Conservation (phyloP, 352 stramenopile species). For the Globisporangium acanthophoron region DNA sequence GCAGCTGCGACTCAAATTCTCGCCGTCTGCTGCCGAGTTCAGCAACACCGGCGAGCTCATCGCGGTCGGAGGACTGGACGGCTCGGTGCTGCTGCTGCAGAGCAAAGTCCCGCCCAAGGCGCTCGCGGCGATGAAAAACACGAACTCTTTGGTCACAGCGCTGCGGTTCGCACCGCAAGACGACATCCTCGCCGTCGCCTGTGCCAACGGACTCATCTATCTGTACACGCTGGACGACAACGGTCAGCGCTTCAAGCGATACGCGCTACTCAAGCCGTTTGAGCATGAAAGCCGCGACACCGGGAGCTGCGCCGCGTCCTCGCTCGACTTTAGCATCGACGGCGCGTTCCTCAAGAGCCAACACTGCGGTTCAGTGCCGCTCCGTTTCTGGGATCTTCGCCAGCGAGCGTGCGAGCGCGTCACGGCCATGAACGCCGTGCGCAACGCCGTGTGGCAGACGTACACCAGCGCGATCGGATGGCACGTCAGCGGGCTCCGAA, state of each 20-base stretch:
- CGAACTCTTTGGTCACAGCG: slow-evolving; percentile 25
- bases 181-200: slow-evolving; percentile 41
- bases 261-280: slow-evolving; percentile 49
- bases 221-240: slow-evolving; percentile 50
- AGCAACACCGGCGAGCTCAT: slow-evolving; percentile 42
- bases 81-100: slow-evolving; percentile 35
- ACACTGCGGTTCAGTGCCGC: slow-evolving; percentile 16
- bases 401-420: slow-evolving; percentile 44
- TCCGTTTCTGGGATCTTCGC: slow-evolving; percentile 62
- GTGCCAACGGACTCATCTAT: slow-evolving; percentile 66
- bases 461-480: slow-evolving; percentile 41
- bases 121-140: slow-evolving; percentile 59
- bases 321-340: slow-evolving; percentile 68
- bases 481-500: slow-evolving; percentile 22
- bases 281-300: slow-evolving; percentile 12
- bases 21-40: slow-evolving; percentile 27
- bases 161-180: slow-evolving; percentile 46
- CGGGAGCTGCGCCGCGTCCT: slow-evolving; percentile 12
- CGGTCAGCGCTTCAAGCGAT: slow-evolving; percentile 29
- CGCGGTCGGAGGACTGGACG: slow-evolving; percentile 50
- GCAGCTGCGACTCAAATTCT: slow-evolving; percentile 23
- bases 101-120: slow-evolving; percentile 18
- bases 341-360: slow-evolving; percentile 53
- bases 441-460: slow-evolving; percentile 49
- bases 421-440: slow-evolving; percentile 30